Percentiles rank a stretch among this genome's conserved stretches.
Conservation (phyloP, 768 basidiomycete genomes). For the Pleurotus cornucopiae region DNA sequence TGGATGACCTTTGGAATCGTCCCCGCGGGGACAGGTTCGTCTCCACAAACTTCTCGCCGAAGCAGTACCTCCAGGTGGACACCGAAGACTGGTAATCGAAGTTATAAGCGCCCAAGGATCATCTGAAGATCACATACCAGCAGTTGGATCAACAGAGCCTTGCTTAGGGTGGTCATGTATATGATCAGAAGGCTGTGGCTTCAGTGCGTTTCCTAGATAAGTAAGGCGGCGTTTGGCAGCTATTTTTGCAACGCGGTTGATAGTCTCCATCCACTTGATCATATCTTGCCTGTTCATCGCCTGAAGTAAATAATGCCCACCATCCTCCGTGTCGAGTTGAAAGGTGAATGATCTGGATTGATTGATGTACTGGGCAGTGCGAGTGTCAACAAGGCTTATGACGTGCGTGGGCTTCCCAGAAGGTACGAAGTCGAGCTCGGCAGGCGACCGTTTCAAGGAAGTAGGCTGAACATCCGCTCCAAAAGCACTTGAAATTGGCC, state of each 20-base stretch:
- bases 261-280: slow-evolving; percentile 73
- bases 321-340: slow-evolving; percentile 83
- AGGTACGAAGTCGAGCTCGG: slow-evolving; percentile 72
- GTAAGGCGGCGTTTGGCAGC: slow-evolving; percentile 78
- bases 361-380: slow-evolving; percentile 67
- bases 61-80: slow-evolving; percentile 71
- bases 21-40: slow-evolving; percentile 42
- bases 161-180: slow-evolving; percentile 57
- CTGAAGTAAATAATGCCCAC: slow-evolving; percentile 79
- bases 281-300: slow-evolving; percentile 68
- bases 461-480: slow-evolving; percentile 52
- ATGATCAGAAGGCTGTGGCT: slow-evolving; percentile 71
- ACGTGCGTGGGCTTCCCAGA: slow-evolving; percentile 74
- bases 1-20: slow-evolving; percentile 64
- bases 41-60: slow-evolving; percentile 54
- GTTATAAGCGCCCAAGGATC: slow-evolving; percentile 6
- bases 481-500: slow-evolving; percentile 86
- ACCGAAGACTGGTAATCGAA: slow-evolving; percentile 53
- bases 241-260: slow-evolving; percentile 64
- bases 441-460: slow-evolving; percentile 54
- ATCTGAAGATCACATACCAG: slow-evolving; percentile 43
- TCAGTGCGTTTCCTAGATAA: slow-evolving; percentile 73
- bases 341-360: slow-evolving; percentile 81
- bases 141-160: slow-evolving; percentile 66
- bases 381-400: slow-evolving; percentile 69